phyloP scores from a whole-genome alignment of 2,329 filamentous ascomycete genomes.

The Chaetothyriales sp. region DNA sequence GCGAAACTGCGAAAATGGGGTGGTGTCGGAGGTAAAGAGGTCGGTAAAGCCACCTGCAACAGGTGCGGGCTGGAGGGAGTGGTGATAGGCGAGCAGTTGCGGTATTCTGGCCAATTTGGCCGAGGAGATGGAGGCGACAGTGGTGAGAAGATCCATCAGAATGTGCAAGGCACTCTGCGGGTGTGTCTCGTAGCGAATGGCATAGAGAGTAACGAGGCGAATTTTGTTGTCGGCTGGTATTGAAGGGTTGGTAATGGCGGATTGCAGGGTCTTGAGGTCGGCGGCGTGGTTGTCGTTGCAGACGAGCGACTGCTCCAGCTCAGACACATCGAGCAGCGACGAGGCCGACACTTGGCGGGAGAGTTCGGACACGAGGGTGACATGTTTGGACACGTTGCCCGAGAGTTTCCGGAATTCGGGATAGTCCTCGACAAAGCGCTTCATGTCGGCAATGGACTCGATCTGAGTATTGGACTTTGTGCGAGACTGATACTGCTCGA shows the following conservation, averaged over 20 bases:
- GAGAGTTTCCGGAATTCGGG: constrained; percentile 95
- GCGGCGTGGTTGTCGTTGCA: constrained; percentile 89
- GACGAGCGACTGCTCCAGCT: constrained; percentile 89
- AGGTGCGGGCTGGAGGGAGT: constrained; percentile 67
- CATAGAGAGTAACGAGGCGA: constrained; percentile 83
- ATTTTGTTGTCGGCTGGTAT: constrained; percentile 76
- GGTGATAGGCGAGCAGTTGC: constrained; percentile 72
- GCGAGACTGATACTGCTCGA: constrained; percentile 94
- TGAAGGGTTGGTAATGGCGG: constrained; percentile 64
- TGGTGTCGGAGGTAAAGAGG: constrained; percentile 68
- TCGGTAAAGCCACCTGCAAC: constrained; percentile 71
- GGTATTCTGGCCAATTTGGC: constrained; percentile 66
- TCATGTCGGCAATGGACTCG: constrained; percentile 97
- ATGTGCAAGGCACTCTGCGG: constrained; percentile 71
- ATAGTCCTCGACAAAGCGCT: constrained; percentile 97
- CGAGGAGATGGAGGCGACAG: constrained; percentile 66
- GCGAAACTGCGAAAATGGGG: constrained; percentile 87
- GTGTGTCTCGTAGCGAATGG: constrained; percentile 78
- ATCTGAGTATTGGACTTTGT: constrained; percentile 95
- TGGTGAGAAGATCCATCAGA: constrained; percentile 71
- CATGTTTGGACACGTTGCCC: constrained; percentile 96
- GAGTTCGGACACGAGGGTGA: constrained; percentile 86
- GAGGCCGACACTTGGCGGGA: constrained; percentile 77
- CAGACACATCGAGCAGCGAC: constrained; percentile 85
- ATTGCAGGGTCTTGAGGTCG: constrained; percentile 86